Evolutionary conservation across 2,329 filamentous ascomycete genomes (phyloP).

Genomic region (Botrytis medusae): DNA sequence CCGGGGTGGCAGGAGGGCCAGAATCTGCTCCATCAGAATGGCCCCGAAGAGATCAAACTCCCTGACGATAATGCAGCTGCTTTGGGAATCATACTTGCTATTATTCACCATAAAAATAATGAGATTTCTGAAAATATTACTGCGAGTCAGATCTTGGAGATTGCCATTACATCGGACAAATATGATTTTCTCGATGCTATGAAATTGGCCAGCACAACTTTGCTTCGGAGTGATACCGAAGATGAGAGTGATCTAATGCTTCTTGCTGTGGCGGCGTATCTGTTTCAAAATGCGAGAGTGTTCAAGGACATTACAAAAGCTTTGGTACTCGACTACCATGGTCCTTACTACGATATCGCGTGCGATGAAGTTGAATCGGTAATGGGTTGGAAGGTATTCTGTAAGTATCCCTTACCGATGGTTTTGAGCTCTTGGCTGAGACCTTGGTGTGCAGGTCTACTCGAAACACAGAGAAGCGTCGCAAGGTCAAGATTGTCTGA

Average conservation of each 20-base stretch:
- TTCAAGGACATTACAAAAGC: conserved; percentile 24
- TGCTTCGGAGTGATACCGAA: conserved; percentile 16
- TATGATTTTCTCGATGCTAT: conserved; percentile 26
- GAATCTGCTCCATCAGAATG: conserved; percentile 19
- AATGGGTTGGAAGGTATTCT: conserved; percentile 23
- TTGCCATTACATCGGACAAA: conserved; percentile 26
- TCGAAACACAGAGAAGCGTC: conserved; percentile 24
- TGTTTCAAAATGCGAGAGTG: conserved; percentile 23
- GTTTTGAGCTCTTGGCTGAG: conserved; percentile 17
- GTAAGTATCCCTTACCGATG: conserved; percentile 3
- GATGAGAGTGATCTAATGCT: conserved; percentile 11
- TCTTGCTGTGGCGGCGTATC: conserved; percentile 25
- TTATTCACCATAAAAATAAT: conserved; percentile 26
- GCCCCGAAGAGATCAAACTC: conserved; percentile 21
- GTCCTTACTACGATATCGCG: conserved; percentile 20
- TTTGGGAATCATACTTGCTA: conserved; percentile 23
- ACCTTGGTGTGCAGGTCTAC: conserved; percentile 12
- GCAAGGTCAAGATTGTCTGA: conserved; percentile 23
- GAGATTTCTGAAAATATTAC: conserved; percentile 18
- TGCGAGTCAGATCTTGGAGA: conserved; percentile 22
- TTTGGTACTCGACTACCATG: conserved; percentile 23
- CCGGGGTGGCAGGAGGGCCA: conserved; percentile 21
- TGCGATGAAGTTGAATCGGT: conserved; percentile 24
- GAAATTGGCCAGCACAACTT: conserved; percentile 22
- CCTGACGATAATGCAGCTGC: conserved; percentile 26